phyloP scores from a whole-genome alignment of 768 basidiomycete species.

The Xanthoconium stramineum region DNA sequence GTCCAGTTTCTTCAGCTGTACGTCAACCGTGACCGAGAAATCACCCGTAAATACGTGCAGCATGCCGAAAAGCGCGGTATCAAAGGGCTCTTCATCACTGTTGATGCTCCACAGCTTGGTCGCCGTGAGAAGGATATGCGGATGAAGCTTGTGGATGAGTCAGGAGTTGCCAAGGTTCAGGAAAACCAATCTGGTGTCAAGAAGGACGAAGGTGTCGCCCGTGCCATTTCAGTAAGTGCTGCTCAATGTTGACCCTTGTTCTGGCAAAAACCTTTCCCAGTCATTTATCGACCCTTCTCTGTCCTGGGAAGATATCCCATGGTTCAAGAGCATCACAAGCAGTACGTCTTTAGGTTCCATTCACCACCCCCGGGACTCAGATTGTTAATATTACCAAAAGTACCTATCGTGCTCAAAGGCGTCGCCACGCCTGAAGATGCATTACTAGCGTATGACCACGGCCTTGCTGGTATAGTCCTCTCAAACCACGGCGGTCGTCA shows the following conservation, averaged over 20 bases:
- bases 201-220: conserved; percentile 73
- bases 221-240: conserved; percentile 75
- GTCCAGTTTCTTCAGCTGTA: conserved; percentile 81
- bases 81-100: conserved; percentile 90
- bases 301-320: conserved; percentile 59
- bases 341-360: conserved; percentile 37
- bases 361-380: background rate
- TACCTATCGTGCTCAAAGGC: conserved; percentile 86
- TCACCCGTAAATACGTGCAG: conserved; percentile 76
- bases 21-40: conserved; percentile 84
- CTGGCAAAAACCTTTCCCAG: conserved; percentile 35
- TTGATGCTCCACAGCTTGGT: conserved; percentile 92
- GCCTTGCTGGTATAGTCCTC: conserved; percentile 68
- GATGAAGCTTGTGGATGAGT: conserved; percentile 83
- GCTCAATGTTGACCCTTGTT: conserved; percentile 28
- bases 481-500: conserved; percentile 80
- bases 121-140: conserved; percentile 93
- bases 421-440: conserved; percentile 83
- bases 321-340: conserved; percentile 74
- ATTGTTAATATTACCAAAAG: conserved; percentile 31
- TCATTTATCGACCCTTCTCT: conserved; percentile 91
- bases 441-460: conserved; percentile 71
- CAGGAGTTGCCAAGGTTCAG: conserved; percentile 24
- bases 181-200: conserved; percentile 23
- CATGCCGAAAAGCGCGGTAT: conserved; percentile 86